phyloP scores from a whole-genome alignment of 768 basidiomycete species.

The Macrolepiota albuminosa region DNA sequence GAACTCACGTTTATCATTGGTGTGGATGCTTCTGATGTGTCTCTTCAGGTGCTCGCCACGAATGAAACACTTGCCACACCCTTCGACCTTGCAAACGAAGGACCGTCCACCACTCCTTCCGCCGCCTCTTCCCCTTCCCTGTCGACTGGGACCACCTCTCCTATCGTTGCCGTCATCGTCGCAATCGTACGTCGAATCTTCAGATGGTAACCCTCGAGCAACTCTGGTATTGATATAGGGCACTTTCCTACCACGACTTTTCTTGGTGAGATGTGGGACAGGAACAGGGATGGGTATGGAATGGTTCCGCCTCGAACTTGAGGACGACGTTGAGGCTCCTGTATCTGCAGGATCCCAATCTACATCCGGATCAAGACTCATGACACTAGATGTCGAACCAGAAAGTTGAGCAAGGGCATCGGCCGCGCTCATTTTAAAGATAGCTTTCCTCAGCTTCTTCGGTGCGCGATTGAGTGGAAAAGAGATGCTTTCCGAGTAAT shows the following conservation, averaged over 20 bases:
- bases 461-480: neutral
- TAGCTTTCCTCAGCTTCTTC: slow-evolving; percentile 8
- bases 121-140: slow-evolving; percentile 23
- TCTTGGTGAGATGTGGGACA: slow-evolving; percentile 66
- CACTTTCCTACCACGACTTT: slow-evolving; percentile 63
- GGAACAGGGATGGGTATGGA: slow-evolving; percentile 44
- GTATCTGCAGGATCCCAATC: slow-evolving; percentile 5
- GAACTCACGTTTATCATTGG: slow-evolving; percentile 84
- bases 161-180: slow-evolving; percentile 9
- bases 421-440: slow-evolving; percentile 16
- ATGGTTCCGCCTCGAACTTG: slow-evolving; percentile 14
- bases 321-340: neutral
- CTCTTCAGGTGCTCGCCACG: slow-evolving; percentile 88
- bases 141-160: slow-evolving; percentile 11
- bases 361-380: slow-evolving; percentile 5
- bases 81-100: slow-evolving; percentile 74
- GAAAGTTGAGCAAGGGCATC: slow-evolving; percentile 18
- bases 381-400: slow-evolving; percentile 1
- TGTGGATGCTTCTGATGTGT: slow-evolving; percentile 85
- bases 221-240: slow-evolving; percentile 42
- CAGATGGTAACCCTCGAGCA: slow-evolving; percentile 6
- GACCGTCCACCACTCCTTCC: slow-evolving; percentile 41
- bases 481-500: slow-evolving; percentile 14
- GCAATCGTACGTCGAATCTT: slow-evolving; percentile 6
- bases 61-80: slow-evolving; percentile 85